Evolutionary conservation across 129 eudicot genomes (phyloP), one percentile per base, ranked within the genome.

Genomic region (Apium graveolens): DNA sequence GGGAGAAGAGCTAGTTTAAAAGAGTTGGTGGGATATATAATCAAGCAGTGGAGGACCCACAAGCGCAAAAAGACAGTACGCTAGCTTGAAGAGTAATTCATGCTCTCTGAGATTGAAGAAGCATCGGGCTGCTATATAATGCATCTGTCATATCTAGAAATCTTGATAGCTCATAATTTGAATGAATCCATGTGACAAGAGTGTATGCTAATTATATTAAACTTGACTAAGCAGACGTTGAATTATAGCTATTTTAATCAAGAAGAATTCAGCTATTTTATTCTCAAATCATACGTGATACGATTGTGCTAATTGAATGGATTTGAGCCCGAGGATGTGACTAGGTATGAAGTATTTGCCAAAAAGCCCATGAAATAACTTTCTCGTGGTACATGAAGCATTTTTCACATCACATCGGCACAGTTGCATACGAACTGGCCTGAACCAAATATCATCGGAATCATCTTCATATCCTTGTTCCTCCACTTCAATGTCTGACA

Each of bases 1-100:
- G 66, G 35, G 5, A 77, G 81, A 20, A 86, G 77, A 32, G 89
- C 87, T 5, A 80, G 65, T 43, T 45, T 86, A 76, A 83, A 83
- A 80, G 89, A 86, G 70, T 66, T 82, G 27, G 42, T 87, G 13
- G 79, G 75, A 14, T 84, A 79, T 63, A 71, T 84, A 65, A 79
- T 77, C 78, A 83, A 80, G 80, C 78, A 80, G n/a, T 43, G 81
- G 38, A 82, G 78, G 65, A 66, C 78, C 62, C 80, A 5, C 26
- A 86, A 86, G 74, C 73, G 80, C 57, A 83, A 69, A 63, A 79
- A 69, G 71, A 71, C 34, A 27, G 27, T 5, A 4, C 13, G 3
- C 11, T 42, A 44, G 53, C 21, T 73, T 57, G 66, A 57, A 57
- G 66, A 51, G 26, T 20, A 18, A 51, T 5, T 21, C 26, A 3